Evolutionary conservation across 2,329 filamentous ascomycete genomes (phyloP).

Genomic region (Apiospora phragmitis): DNA sequence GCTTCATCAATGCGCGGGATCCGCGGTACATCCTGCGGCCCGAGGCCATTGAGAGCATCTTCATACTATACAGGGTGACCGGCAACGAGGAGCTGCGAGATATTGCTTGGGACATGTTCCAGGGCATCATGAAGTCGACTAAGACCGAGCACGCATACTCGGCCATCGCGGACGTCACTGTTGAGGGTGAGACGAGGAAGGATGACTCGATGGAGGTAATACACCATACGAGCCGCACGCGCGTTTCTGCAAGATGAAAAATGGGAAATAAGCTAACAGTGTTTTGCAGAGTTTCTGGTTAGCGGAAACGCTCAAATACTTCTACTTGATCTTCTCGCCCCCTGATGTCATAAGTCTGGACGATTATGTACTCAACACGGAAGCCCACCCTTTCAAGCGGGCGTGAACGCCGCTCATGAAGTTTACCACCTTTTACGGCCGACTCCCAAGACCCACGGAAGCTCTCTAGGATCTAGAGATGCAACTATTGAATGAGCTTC

Average conservation of each 20-base stretch:
- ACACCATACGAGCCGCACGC: slow-evolving; percentile 31
- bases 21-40: slow-evolving; percentile 29
- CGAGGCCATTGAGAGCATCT: slow-evolving; percentile 32
- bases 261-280: neutral
- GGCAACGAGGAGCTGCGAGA: slow-evolving; percentile 24
- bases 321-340: slow-evolving; percentile 70
- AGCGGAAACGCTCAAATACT: slow-evolving; percentile 76
- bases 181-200: slow-evolving; percentile 16
- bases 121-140: slow-evolving; percentile 26
- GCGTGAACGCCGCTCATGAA: neutral
- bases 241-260: neutral
- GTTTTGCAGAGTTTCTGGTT: slow-evolving; percentile 63
- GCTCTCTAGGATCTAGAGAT: neutral
- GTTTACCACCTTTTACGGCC: too few relatives aligned
- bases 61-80: slow-evolving; percentile 27
- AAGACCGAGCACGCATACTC: slow-evolving; percentile 26
- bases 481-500: too few relatives aligned
- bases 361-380: slow-evolving; percentile 63
- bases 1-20: slow-evolving; percentile 26
- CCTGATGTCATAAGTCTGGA: slow-evolving; percentile 64
- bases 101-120: slow-evolving; percentile 28
- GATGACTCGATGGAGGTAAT: slow-evolving; percentile 42
- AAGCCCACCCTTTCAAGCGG: slow-evolving; percentile 50
- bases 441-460: neutral
- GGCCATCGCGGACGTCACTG: slow-evolving; percentile 26